A percentile compares a stretch with the other conserved stretches of the same genome.
Evolutionary conservation across 129 eudicot species (phyloP).

Genomic region (Chrysanthemum makinoi): DNA sequence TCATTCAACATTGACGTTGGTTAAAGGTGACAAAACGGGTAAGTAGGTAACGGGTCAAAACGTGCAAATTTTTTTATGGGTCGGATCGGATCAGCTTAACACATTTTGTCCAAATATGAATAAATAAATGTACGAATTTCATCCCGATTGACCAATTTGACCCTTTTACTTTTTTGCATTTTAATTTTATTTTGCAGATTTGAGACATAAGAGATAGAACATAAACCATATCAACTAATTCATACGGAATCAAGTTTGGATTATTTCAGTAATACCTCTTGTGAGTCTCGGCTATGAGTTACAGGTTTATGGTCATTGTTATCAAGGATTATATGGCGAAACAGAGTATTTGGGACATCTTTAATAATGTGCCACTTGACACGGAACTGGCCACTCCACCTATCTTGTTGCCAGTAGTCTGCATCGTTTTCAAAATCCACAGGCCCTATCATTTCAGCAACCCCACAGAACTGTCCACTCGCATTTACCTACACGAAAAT

Average conservation of each 20-base stretch:
- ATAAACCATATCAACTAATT: neutral
- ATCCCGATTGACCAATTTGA: no score
- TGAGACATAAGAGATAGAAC: neutral
- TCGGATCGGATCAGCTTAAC: no score
- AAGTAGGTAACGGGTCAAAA: no score
- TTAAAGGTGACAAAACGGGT: conserved; percentile 1
- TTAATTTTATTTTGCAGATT: neutral
- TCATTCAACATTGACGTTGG: neutral
- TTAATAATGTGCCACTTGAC: conserved; percentile 79
- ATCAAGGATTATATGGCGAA: conserved; percentile 76
- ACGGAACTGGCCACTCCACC: conserved; percentile 87
- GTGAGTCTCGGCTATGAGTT: conserved; percentile 88
- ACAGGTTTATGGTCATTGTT: conserved; percentile 87
- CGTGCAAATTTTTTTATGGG: no score
- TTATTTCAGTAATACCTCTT: conserved; percentile 48
- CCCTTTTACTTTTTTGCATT: no score
- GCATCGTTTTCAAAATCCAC: conserved; percentile 75
- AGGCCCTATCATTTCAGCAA: conserved; percentile 79
- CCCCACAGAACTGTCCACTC: conserved; percentile 81
- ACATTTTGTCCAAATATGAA: no score
- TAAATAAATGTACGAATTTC: no score
- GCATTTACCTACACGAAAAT: conserved; percentile 60
- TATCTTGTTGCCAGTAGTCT: conserved; percentile 81
- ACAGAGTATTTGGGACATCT: conserved; percentile 72
- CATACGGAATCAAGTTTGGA: neutral